Percentiles rank a stretch among this genome's conserved stretches.
Evolutionary conservation across 2,329 filamentous ascomycete genomes (phyloP).

Genomic region (Cytospora chrysosperma): DNA sequence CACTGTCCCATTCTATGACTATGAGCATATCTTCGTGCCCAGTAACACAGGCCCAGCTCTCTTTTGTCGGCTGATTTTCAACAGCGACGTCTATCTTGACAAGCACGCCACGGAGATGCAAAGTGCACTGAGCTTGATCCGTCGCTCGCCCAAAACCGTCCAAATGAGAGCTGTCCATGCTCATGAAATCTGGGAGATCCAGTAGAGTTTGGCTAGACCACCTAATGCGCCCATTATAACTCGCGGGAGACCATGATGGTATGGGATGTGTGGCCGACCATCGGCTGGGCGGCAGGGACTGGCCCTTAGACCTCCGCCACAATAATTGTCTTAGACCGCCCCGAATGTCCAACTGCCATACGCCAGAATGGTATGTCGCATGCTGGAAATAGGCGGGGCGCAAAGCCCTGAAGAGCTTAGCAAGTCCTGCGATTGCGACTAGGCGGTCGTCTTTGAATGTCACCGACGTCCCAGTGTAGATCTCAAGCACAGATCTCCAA

Average conservation of each 20-base stretch:
- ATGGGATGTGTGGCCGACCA: constrained; percentile 1
- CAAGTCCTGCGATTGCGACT: constrained; percentile 3
- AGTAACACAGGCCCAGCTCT: background rate
- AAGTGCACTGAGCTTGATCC: background rate
- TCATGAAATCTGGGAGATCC: background rate
- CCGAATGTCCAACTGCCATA: background rate
- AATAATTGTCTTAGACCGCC: background rate
- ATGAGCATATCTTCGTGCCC: background rate
- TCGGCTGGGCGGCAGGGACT: background rate
- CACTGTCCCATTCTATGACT: background rate
- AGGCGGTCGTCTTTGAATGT: background rate
- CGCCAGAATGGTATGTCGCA: background rate
- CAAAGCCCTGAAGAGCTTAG: background rate
- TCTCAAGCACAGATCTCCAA: background rate
- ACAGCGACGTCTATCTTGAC: background rate
- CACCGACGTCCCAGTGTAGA: background rate
- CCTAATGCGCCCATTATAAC: background rate
- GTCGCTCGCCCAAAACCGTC: background rate
- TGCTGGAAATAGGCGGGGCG: background rate
- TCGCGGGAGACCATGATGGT: background rate
- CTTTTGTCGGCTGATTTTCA: background rate
- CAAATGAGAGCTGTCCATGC: background rate
- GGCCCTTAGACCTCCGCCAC: background rate
- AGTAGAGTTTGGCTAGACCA: background rate
- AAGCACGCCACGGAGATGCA: constrained; percentile 3